These are phyloP conservation scores for Penicillium canariense DNA, from an alignment of 495 filamentous ascomycete species.

Conservation along the genomic window DNA sequence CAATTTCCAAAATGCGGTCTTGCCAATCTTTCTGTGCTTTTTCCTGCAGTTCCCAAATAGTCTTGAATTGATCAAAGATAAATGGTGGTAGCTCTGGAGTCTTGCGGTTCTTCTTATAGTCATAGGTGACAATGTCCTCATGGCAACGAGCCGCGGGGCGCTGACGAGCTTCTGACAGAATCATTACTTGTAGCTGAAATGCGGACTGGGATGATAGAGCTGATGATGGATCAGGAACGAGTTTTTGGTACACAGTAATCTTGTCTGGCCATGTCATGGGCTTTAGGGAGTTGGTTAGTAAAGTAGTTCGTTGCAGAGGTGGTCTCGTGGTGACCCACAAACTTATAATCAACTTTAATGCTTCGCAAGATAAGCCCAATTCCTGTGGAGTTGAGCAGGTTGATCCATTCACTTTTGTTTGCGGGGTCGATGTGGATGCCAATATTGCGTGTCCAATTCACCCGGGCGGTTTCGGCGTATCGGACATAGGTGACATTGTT, in stretches of 20 bases:
- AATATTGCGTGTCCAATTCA: conserved; percentile 81
- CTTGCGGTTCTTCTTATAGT: conserved; percentile 62
- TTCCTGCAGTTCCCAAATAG: conserved; percentile 67
- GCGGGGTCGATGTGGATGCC: conserved; percentile 64
- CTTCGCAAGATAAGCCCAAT: conserved; percentile 77
- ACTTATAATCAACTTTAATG: conserved; percentile 87
- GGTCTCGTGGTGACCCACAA: conserved; percentile 54
- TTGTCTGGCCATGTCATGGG: conserved; percentile 87
- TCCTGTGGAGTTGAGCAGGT: conserved; percentile 62
- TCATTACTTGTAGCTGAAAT: conserved; percentile 57
- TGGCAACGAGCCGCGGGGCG: conserved; percentile 73
- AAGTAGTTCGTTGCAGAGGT: conserved; percentile 1
- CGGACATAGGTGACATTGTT: conserved; percentile 85
- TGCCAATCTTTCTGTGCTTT: conserved; percentile 48
- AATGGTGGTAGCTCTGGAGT: conserved; percentile 59
- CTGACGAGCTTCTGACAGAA: conserved; percentile 77
- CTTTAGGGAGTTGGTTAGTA: conserved; percentile 40
- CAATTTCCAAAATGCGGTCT: conserved; percentile 52
- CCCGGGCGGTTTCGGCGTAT: conserved; percentile 80
- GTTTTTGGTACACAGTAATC: conserved; percentile 85
- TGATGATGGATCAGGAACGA: conserved; percentile 52
- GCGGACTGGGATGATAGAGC: conserved; percentile 39
- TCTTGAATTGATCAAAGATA: conserved; percentile 61
- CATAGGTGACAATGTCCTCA: conserved; percentile 84
- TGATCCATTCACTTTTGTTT: conserved; percentile 65